Base-by-base conservation (phyloP, 2,329 filamentous ascomycete genomes). In the Cladosporium cucumerinum region DNA sequence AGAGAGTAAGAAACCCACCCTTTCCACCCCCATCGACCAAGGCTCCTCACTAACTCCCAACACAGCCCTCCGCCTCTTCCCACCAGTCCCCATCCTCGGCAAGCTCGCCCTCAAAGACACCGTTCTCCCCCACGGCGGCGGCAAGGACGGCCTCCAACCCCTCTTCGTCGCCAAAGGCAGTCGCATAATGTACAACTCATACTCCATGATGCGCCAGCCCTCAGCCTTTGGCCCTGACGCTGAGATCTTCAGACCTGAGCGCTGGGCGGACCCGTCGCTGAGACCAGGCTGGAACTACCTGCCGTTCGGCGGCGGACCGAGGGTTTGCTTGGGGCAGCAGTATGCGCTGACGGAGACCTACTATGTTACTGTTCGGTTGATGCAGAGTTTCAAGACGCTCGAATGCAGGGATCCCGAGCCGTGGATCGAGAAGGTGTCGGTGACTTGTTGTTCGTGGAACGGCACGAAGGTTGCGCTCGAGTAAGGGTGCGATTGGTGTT, bases 1-100 rank as follows among this genome's bases (percentile, higher is more conserved):
- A 77, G 91, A 74, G 57, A 67, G 71, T 71, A 62, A 60, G 69
- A 62, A 60, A 69, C 18, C 6, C 2, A 65, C 1, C 21, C 11
- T 55, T 26, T 34, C 21, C 62, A 8, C 25, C 8, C 2, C 36
- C 4, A 43, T 34, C 21, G 18, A 23, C 8, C n/a, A 57, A 51
- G 51, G 23, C 6, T 5, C 14, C 39, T 28, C 39, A 51, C 28
- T 61, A 49, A 61, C 49, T 21, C 1, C 12, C 61, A 7, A 10
- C 12, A 11, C 25, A 71, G 69, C 68, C 0, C 83, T 93, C 67
- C 87, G 91, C 18, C 78, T 93, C 18, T 92, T 93, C 76, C 90
- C 91, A 1, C 82, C 85, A 12, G 88, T 94, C 1, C 90, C 91
- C 2, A 90, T 90, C 81, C 93, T 93, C 76, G 83, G 91, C 55